Conservation (phyloP, 129 eudicot species). For the Tagetes patula region DNA sequence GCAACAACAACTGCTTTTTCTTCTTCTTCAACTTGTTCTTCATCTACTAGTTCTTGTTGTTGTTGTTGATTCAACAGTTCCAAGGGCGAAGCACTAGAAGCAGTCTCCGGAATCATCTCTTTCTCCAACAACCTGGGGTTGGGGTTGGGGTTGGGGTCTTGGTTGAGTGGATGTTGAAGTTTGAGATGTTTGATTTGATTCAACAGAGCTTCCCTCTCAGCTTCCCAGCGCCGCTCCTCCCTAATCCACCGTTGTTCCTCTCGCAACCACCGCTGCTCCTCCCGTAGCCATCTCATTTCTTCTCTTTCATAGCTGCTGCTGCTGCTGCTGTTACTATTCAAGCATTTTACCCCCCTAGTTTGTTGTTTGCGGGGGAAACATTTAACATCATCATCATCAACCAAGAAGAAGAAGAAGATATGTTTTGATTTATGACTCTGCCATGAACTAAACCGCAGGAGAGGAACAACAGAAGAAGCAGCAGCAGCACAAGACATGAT, state of each 20-base stretch:
- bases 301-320: constrained; percentile 43
- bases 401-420: too few species aligned
- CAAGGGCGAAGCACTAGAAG: constrained; percentile 51
- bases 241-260: constrained; percentile 93
- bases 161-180: not conserved
- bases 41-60: constrained; percentile 15
- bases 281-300: constrained; percentile 78
- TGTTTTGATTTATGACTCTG: too few species aligned
- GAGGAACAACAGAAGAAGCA: too few species aligned
- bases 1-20: constrained; percentile 45
- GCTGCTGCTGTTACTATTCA: too few species aligned
- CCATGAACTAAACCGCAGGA: too few species aligned
- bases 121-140: constrained; percentile 43
- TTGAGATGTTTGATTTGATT: constrained; percentile 45
- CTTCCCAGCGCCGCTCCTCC: constrained; percentile 68
- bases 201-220: constrained; percentile 57
- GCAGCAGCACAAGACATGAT: too few species aligned
- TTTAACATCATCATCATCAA: too few species aligned
- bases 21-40: constrained; percentile 12
- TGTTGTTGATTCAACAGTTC: too few species aligned
- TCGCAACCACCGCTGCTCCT: constrained; percentile 90
- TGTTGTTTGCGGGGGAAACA: too few species aligned
- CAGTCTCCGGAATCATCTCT: constrained; percentile 58
- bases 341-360: too few species aligned
- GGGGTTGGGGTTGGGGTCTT: too few species aligned